A percentile compares a stretch with the other conserved stretches of the same genome.
These are phyloP conservation scores for Rhizopogon vesiculosus DNA, from an alignment of 768 basidiomycete genomes.

Conservation along the genomic window DNA sequence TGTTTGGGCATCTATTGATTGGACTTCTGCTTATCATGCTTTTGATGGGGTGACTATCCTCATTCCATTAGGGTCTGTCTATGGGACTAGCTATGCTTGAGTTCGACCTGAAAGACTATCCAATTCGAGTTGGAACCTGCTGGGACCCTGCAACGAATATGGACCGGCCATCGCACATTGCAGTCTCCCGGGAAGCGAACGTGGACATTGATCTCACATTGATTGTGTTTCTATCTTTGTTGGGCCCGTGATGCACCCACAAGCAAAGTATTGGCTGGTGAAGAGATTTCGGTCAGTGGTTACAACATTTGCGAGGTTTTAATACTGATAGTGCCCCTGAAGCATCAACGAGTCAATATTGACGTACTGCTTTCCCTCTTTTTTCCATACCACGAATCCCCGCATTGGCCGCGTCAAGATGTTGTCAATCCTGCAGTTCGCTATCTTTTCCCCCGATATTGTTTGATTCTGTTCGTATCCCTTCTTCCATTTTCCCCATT, in stretches of 20 bases:
- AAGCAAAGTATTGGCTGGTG: slow-evolving; percentile 82
- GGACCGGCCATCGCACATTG: slow-evolving; percentile 63
- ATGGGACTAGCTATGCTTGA: no score
- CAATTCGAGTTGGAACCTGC: no score
- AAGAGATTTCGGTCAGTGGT: slow-evolving; percentile 75
- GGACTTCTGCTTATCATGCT: no score
- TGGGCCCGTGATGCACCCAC: slow-evolving; percentile 82
- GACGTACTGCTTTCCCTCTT: slow-evolving; percentile 73
- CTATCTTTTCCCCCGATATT: background rate
- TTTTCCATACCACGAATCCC: slow-evolving; percentile 91
- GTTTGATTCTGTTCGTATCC: slow-evolving; percentile 31
- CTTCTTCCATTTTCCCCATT: slow-evolving; percentile 55
- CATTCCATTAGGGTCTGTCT: no score
- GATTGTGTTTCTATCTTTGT: slow-evolving; percentile 54
- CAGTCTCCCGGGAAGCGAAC: slow-evolving; percentile 53
- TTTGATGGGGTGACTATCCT: no score
- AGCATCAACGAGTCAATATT: slow-evolving; percentile 92
- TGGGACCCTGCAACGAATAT: slow-evolving; percentile 46
- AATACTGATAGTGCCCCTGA: slow-evolving; percentile 1
- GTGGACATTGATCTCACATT: slow-evolving; percentile 59
- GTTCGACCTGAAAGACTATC: no score
- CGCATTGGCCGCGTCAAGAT: slow-evolving; percentile 84
- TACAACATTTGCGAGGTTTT: background rate
- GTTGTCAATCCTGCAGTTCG: slow-evolving; percentile 72
- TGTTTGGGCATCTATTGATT: no score